Evolutionary conservation across 129 eudicot genomes (phyloP).

Genomic region (Lactuca saligna): DNA sequence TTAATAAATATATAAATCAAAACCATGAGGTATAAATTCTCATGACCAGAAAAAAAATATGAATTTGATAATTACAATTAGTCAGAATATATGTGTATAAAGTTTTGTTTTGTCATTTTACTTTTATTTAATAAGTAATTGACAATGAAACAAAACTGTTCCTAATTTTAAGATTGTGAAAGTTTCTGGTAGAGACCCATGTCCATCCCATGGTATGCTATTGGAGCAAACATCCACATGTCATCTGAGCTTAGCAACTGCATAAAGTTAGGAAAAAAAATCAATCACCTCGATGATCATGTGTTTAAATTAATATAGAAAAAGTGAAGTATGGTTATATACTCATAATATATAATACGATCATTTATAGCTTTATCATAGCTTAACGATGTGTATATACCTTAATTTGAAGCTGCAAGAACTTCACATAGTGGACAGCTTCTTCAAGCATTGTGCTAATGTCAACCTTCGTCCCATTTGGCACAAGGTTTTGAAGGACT

Average conservation of each 20-base stretch:
- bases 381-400: slow-evolving; percentile 30
- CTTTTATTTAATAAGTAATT: slow-evolving; percentile 16
- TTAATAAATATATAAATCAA: slow-evolving; percentile 19
- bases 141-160: background rate
- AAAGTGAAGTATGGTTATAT: background rate
- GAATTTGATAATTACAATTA: slow-evolving; percentile 38
- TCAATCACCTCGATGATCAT: background rate
- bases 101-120: background rate
- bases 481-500: slow-evolving; percentile 82
- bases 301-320: background rate
- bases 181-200: slow-evolving; percentile 72
- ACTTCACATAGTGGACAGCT: slow-evolving; percentile 94
- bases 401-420: slow-evolving; percentile 93
- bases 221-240: slow-evolving; percentile 96
- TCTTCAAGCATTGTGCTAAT: slow-evolving; percentile 99
- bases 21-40: slow-evolving; percentile 29
- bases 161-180: slow-evolving; percentile 42
- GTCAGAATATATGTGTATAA: slow-evolving; percentile 15
- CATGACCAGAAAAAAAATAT: slow-evolving; percentile 20
- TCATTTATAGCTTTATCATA: no score
- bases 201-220: slow-evolving; percentile 92
- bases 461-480: slow-evolving; percentile 99
- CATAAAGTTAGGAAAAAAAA: slow-evolving; percentile 14
- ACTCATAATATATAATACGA: background rate
- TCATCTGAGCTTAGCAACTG: slow-evolving; percentile 95